Conservation (phyloP, 352 stramenopile genomes). For the Phytophthora quininea region DNA sequence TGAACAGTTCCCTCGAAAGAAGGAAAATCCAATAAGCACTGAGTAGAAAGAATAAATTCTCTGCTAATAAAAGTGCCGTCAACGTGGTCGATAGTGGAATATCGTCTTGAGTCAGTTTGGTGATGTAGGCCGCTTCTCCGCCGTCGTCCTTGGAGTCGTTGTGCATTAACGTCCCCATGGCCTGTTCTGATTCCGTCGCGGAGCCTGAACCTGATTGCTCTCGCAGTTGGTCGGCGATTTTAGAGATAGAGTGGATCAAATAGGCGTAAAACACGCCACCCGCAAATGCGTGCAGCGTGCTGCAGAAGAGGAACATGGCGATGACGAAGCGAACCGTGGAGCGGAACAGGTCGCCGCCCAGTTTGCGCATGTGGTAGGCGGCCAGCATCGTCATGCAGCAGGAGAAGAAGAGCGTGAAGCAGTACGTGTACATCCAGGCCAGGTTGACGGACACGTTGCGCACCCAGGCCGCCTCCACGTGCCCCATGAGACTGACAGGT, state of each 20-base stretch:
- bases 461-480: slow-evolving; percentile 23
- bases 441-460: slow-evolving; percentile 40
- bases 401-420: slow-evolving; percentile 54
- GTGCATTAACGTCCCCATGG: slow-evolving; percentile 37
- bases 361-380: slow-evolving; percentile 65
- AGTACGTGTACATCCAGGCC: slow-evolving; percentile 75
- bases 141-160: slow-evolving; percentile 57
- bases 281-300: slow-evolving; percentile 50
- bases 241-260: slow-evolving; percentile 45
- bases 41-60: slow-evolving; percentile 72
- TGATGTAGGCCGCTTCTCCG: slow-evolving; percentile 62
- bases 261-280: slow-evolving; percentile 64
- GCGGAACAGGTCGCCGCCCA: slow-evolving; percentile 67
- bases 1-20: slow-evolving; percentile 61
- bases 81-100: slow-evolving; percentile 44
- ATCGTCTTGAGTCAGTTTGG: slow-evolving; percentile 61
- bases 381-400: slow-evolving; percentile 59
- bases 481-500: slow-evolving; percentile 14
- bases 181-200: slow-evolving; percentile 15
- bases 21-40: slow-evolving; percentile 76
- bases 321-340: slow-evolving; percentile 81
- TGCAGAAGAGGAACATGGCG: slow-evolving; percentile 63
- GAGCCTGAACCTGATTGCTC: slow-evolving; percentile 18
- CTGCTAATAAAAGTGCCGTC: slow-evolving; percentile 50
- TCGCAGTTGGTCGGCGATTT: slow-evolving; percentile 23